These are phyloP conservation scores for Rhizomucor miehei DNA, from an alignment of 371 early-diverging fungal genomes.

Conservation along the genomic window DNA sequence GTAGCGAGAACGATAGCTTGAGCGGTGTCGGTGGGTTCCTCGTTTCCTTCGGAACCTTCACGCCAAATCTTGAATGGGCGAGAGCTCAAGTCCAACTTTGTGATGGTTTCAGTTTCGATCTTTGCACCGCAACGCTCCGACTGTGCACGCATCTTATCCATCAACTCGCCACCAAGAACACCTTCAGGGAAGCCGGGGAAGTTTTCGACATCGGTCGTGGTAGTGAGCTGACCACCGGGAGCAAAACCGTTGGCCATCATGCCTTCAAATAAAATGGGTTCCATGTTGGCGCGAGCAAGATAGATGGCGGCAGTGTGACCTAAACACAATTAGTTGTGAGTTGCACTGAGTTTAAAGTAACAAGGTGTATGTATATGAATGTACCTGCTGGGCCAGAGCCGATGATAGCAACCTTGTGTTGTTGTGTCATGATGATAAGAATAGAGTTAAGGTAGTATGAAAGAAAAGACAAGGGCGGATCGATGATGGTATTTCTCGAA, in stretches of 20 bases:
- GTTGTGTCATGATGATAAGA: conserved; percentile 36
- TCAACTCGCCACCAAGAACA: conserved; percentile 75
- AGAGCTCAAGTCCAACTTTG: conserved; percentile 73
- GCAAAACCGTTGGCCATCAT: conserved; percentile 90
- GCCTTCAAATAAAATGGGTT: conserved; percentile 95
- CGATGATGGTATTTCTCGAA: too few species aligned
- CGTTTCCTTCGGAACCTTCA: conserved; percentile 58
- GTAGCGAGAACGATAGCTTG: conserved; percentile 94
- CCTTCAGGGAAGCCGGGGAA: conserved; percentile 86
- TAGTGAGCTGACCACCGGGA: conserved; percentile 89
- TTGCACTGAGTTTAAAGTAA: too few species aligned
- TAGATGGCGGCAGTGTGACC: conserved; percentile 96
- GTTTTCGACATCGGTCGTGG: conserved; percentile 90
- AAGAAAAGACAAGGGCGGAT: conserved; percentile 1
- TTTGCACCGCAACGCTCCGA: conserved; percentile 78
- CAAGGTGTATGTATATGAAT: background rate
- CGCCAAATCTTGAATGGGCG: conserved; percentile 91
- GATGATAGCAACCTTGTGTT: conserved; percentile 57
- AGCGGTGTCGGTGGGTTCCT: conserved; percentile 66
- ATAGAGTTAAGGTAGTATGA: background rate
- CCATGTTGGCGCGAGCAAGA: conserved; percentile 86
- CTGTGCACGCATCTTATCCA: conserved; percentile 80
- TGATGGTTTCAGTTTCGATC: conserved; percentile 88
- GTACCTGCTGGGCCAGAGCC: conserved; percentile 94
- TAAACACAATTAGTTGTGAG: too few species aligned